Evolutionary conservation across 2,329 filamentous ascomycete genomes (phyloP).

Genomic region (Cladosporium phlei): DNA sequence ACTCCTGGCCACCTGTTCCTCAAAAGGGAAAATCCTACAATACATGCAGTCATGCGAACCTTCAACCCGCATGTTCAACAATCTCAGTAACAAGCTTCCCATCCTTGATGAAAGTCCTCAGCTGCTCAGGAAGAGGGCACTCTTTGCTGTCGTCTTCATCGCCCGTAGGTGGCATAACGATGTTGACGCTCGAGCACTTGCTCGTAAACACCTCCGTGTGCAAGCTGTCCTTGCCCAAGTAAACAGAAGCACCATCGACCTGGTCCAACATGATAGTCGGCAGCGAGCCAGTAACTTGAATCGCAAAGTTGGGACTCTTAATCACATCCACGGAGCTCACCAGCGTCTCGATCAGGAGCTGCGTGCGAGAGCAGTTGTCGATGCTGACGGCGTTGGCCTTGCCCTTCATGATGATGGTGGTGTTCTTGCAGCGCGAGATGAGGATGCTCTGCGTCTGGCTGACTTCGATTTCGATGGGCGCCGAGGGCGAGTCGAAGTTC

Average conservation of each 20-base stretch:
- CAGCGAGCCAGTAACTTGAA: constrained; percentile 73
- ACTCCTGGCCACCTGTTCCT: background rate
- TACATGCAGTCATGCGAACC: background rate
- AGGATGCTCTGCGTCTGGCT: constrained; percentile 82
- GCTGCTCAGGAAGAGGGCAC: constrained; percentile 81
- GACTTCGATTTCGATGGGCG: constrained; percentile 76
- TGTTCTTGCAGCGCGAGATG: constrained; percentile 86
- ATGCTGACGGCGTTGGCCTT: constrained; percentile 97
- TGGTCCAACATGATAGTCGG: constrained; percentile 90
- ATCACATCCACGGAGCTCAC: constrained; percentile 92
- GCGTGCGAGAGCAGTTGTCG: constrained; percentile 81
- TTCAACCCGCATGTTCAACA: constrained; percentile 82
- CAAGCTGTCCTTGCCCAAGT: constrained; percentile 74
- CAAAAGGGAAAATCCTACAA: constrained; percentile 8
- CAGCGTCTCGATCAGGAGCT: constrained; percentile 81
- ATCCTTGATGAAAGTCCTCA: constrained; percentile 73
- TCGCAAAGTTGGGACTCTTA: constrained; percentile 87
- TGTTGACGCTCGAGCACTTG: constrained; percentile 81
- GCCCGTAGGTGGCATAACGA: constrained; percentile 68
- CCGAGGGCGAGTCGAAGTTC: constrained; percentile 74
- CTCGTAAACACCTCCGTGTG: constrained; percentile 80
- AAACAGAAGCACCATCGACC: constrained; percentile 83
- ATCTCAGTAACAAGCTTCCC: constrained; percentile 85
- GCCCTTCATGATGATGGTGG: constrained; percentile 80
- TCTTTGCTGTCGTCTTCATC: constrained; percentile 76